Conservation (phyloP, 2,329 filamentous ascomycete species). For the Alternaria dauci region DNA sequence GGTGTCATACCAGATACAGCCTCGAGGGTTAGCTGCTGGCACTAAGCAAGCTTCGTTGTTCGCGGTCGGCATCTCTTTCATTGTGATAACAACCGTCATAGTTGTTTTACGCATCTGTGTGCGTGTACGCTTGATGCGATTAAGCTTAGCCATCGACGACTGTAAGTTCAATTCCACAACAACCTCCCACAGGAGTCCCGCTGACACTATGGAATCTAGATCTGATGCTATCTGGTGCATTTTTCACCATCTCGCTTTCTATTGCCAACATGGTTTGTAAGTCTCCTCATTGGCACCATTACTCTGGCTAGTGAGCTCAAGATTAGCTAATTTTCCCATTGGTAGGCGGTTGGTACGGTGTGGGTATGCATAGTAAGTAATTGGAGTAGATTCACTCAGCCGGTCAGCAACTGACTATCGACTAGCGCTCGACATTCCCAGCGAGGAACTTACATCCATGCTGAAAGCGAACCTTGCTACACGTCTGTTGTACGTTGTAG, state of each 20-base stretch:
- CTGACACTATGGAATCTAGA: neutral
- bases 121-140: neutral
- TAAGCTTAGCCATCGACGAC: neutral
- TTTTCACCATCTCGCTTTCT: neutral
- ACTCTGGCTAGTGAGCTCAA: neutral
- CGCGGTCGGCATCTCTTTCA: neutral
- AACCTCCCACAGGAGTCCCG: rapidly evolving
- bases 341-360: neutral
- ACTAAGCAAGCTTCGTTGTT: neutral
- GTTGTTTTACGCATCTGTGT: neutral
- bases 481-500: neutral
- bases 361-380: neutral
- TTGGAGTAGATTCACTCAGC: too few species aligned
- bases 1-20: neutral
- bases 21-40: neutral
- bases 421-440: neutral
- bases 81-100: neutral
- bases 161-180: neutral
- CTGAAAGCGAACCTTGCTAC: neutral
- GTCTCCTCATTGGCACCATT: neutral
- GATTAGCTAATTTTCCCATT: neutral
- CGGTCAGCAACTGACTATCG: neutral
- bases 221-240: neutral
- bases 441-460: neutral
- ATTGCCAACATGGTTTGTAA: neutral